These are phyloP conservation scores for Amanita rimosa DNA, from an alignment of 768 basidiomycete species.

Conservation along the genomic window DNA sequence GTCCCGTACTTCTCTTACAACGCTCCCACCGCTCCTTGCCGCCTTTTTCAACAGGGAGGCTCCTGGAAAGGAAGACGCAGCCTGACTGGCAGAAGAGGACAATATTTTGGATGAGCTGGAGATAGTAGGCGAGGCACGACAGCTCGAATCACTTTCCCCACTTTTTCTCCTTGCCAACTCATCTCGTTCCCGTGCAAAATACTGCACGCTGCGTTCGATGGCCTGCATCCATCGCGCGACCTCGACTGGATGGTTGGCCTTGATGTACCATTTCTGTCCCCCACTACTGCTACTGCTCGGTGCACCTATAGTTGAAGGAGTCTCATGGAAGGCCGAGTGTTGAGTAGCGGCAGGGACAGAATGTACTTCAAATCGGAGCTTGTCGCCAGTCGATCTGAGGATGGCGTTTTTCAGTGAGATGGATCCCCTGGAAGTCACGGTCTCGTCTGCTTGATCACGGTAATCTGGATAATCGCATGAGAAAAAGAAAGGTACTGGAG, in stretches of 20 bases:
- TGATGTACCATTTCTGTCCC: slow-evolving; percentile 72
- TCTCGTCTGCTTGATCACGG: slow-evolving; percentile 84
- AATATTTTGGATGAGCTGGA: too few relatives aligned
- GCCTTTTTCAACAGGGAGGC: not conserved
- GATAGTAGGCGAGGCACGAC: not conserved
- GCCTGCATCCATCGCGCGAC: slow-evolving; percentile 81
- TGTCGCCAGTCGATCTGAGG: slow-evolving; percentile 45
- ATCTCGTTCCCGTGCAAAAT: slow-evolving; percentile 30
- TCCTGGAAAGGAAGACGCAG: not conserved
- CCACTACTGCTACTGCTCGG: slow-evolving; percentile 8
- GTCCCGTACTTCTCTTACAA: slow-evolving; percentile 1
- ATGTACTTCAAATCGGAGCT: slow-evolving; percentile 76
- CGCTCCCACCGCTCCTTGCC: not conserved
- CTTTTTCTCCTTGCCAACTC: slow-evolving; percentile 23
- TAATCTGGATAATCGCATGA: slow-evolving; percentile 38
- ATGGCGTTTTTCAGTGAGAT: slow-evolving; percentile 78
- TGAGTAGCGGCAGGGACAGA: slow-evolving; percentile 33
- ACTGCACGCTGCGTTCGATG: slow-evolving; percentile 63
- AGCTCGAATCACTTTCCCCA: slow-evolving; percentile 36
- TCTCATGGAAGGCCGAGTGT: not conserved
- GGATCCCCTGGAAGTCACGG: slow-evolving; percentile 72
- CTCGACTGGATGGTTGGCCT: slow-evolving; percentile 82
- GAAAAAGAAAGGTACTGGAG: not conserved
- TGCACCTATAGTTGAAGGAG: not conserved
- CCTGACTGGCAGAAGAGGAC: too few relatives aligned